phyloP scores from a whole-genome alignment of 345 rosid genomes.

The Dimocarpus longan region DNA sequence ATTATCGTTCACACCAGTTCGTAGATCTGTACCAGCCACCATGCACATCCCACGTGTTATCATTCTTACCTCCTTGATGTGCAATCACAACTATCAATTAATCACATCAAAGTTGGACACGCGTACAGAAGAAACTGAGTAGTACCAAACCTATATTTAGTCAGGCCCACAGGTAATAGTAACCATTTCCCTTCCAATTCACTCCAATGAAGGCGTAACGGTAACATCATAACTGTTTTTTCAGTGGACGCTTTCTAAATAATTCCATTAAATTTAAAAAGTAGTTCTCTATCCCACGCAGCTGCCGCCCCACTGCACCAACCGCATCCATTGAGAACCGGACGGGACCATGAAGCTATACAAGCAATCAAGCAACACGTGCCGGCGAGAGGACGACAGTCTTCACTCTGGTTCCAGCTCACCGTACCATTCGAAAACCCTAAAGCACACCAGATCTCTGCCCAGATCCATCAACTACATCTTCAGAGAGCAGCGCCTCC shows the following conservation, averaged over 20 bases:
- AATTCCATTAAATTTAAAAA: too few species aligned
- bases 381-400: slow-evolving; percentile 63
- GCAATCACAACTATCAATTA: too few species aligned
- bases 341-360: slow-evolving; percentile 65
- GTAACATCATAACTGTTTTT: background rate
- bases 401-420: slow-evolving; percentile 40
- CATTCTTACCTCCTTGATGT: too few species aligned
- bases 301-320: slow-evolving; percentile 1
- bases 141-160: background rate
- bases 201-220: background rate
- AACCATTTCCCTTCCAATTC: background rate
- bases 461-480: slow-evolving; percentile 88
- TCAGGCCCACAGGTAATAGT: background rate
- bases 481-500: slow-evolving; percentile 83
- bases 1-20: too few species aligned
- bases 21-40: too few species aligned
- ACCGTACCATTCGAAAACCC: slow-evolving; percentile 67
- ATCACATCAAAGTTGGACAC: background rate
- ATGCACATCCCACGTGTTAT: too few species aligned
- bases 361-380: slow-evolving; percentile 68
- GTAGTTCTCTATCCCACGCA: background rate
- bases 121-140: background rate
- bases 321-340: background rate
- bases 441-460: slow-evolving; percentile 76
- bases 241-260: background rate